Conservation (phyloP, 2,329 filamentous ascomycete species). For the Aspergillus melleus region DNA sequence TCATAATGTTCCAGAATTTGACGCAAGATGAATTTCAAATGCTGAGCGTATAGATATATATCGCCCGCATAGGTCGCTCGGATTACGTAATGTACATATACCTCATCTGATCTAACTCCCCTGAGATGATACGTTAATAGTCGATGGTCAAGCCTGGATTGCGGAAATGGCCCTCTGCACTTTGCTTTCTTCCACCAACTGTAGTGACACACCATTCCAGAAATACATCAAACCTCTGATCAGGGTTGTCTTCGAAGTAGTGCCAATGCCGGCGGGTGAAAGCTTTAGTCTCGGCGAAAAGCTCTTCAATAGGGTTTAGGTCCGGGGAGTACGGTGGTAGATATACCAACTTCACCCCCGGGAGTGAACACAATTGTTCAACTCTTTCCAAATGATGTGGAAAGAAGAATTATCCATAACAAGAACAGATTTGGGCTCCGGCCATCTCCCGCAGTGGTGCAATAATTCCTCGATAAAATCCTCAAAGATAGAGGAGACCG, state of each 20-base stretch:
- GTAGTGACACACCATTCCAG: constrained; percentile 30
- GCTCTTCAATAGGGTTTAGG: constrained; percentile 38
- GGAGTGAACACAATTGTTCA: constrained; percentile 27
- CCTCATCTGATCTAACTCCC: too few species aligned
- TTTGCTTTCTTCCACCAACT: constrained; percentile 24
- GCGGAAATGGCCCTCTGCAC: constrained; percentile 26
- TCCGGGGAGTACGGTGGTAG: constrained; percentile 38
- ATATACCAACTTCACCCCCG: constrained; percentile 32
- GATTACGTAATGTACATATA: too few species aligned
- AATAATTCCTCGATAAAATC: constrained; percentile 32
- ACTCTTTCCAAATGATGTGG: constrained; percentile 26
- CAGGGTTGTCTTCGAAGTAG: constrained; percentile 17
- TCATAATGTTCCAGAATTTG: too few species aligned
- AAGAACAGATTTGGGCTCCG: constrained; percentile 31
- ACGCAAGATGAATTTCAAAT: too few species aligned
- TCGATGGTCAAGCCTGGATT: constrained; percentile 20
- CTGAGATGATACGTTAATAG: too few species aligned
- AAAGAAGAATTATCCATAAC: constrained; percentile 33
- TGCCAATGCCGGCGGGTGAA: constrained; percentile 34
- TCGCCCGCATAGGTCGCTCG: too few species aligned
- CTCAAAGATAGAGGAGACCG: constrained; percentile 28
- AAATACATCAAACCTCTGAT: constrained; percentile 22
- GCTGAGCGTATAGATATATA: too few species aligned
- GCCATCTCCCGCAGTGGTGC: constrained; percentile 24
- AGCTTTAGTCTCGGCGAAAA: constrained; percentile 37